Conservation (phyloP, 1,139 yeast species). For the Kodamaea suecica region DNA sequence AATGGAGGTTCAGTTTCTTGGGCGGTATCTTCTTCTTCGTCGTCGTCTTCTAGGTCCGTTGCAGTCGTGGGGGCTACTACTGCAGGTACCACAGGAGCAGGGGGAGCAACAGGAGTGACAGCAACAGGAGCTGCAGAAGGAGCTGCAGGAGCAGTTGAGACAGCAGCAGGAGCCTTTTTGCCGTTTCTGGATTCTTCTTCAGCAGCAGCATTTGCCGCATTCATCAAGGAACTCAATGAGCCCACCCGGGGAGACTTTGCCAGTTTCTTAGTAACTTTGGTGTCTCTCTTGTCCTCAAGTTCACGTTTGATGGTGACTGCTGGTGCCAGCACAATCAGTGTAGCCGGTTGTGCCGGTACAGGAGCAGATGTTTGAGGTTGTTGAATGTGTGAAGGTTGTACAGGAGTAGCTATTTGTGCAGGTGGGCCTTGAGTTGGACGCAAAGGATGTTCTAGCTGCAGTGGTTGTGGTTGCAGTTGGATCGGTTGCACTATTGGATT, state of each 20-base stretch:
- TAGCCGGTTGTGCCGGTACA: neutral
- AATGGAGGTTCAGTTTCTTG: slow-evolving; percentile 58
- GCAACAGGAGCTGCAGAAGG: slow-evolving; percentile 9
- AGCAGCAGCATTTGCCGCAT: slow-evolving; percentile 25
- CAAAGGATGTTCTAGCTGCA: slow-evolving; percentile 16
- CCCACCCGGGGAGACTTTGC: slow-evolving; percentile 16
- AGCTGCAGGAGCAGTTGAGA: too few species aligned
- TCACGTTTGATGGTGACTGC: slow-evolving; percentile 28
- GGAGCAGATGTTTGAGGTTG: too few species aligned
- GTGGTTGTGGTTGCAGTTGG: slow-evolving; percentile 12
- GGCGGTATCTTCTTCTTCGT: slow-evolving; percentile 26
- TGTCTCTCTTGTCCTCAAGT: slow-evolving; percentile 36
- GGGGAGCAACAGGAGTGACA: slow-evolving; percentile 9
- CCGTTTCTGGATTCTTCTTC: slow-evolving; percentile 8
- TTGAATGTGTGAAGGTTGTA: neutral
- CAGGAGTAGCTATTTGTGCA: neutral
- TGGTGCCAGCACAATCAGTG: slow-evolving; percentile 1
- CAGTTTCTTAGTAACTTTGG: slow-evolving; percentile 20
- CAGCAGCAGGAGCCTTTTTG: slow-evolving; percentile 6
- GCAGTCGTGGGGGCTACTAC: slow-evolving; percentile 9
- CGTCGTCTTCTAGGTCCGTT: slow-evolving; percentile 36
- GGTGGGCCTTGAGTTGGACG: slow-evolving; percentile 13
- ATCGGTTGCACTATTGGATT: slow-evolving; percentile 18
- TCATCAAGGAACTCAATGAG: slow-evolving; percentile 29
- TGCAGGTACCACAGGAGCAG: slow-evolving; percentile 2